A percentile compares a stretch with the other conserved stretches of the same genome.
Conservation (phyloP, 2,329 filamentous ascomycete genomes). For the Dactylellina haptotyla region DNA sequence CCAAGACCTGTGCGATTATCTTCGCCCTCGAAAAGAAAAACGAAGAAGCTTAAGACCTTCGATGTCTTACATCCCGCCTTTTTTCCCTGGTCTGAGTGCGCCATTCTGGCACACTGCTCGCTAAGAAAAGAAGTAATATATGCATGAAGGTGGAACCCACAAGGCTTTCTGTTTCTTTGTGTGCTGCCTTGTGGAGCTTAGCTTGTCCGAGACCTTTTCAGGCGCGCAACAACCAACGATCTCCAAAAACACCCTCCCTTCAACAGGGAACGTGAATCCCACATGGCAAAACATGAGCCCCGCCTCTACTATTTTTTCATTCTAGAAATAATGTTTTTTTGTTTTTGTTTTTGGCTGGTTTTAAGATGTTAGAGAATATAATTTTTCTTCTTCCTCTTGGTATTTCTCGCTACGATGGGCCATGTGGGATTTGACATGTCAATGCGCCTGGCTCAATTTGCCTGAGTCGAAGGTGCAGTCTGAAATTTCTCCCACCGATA, state of each 20-base stretch:
- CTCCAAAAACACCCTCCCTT: slow-evolving; percentile 5
- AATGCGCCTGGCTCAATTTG: slow-evolving; percentile 4
- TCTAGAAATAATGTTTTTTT: too few species aligned
- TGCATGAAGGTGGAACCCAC: slow-evolving; percentile 42
- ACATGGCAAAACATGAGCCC: slow-evolving; percentile 35
- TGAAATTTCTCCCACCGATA: slow-evolving; percentile 14
- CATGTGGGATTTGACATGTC: slow-evolving; percentile 47
- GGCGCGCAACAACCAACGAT: neutral
- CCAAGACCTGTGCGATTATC: slow-evolving; percentile 8
- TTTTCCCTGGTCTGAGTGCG: slow-evolving; percentile 28
- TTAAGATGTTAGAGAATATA: slow-evolving; percentile 1
- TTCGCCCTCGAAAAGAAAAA: slow-evolving; percentile 33
- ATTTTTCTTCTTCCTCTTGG: neutral
- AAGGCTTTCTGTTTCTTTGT: slow-evolving; percentile 9
- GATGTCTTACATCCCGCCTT: slow-evolving; percentile 49
- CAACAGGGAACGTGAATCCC: slow-evolving; percentile 22
- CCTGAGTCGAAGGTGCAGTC: neutral
- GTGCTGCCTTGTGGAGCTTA: slow-evolving; percentile 45
- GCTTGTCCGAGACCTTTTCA: slow-evolving; percentile 29
- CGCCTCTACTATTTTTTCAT: slow-evolving; percentile 33
- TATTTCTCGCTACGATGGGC: slow-evolving; percentile 15
- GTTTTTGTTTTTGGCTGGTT: slow-evolving; percentile 19
- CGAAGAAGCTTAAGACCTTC: slow-evolving; percentile 30
- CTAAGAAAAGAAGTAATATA: slow-evolving; percentile 49
- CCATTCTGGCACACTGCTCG: slow-evolving; percentile 54